Base-by-base conservation (phyloP, 2,329 filamentous ascomycete genomes). In the Paecilomyces fulvus region DNA sequence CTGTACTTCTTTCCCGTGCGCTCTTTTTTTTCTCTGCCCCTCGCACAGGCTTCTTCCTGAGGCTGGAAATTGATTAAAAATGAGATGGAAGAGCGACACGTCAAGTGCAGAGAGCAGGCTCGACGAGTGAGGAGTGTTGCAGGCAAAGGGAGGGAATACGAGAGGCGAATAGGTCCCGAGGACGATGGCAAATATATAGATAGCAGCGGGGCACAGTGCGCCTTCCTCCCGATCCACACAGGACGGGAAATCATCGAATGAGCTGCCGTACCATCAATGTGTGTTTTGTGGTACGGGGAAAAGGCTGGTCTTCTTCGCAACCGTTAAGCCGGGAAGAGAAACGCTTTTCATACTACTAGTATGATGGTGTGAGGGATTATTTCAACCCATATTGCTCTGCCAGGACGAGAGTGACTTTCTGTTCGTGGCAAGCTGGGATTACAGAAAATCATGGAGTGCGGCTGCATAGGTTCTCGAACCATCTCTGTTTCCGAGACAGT, bases 201-300 rank as follows among this genome's bases (percentile, higher is more conserved):
- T 49, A 23, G 25, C 3, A 12, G 48, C 10, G 48, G 48, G 48
- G 48, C 48, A 25, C 48, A 12, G 9, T 28, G 20, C 8, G 48
- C 48, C 51, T 25, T 57, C 55, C 54, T 55, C 52, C 54, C 56
- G 53, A 30, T 49, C 55, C 56, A 56, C 57, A 37, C 50, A 59
- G 37, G 31, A 37, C 12, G 12, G 33, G 33, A 14, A 37, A 37
- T 14, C 12, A 10, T 14, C 33, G 33, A 37, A 37, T 37, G 12
- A 37, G 12, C 11, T 12, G 33, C 12, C 12, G 33, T 14, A n/a
- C 33, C 33, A n/a, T 12, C 12, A n/a, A 37, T 10, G 12, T 1
- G 3, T 37, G n/a, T 14, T 14, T 37, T 20, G 46, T 25, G 20
- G 17, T 21, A 25, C 46, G 10, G 46, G 46, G n/a, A 49, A 12